A percentile compares a stretch with the other conserved stretches of the same genome.
phyloP scores from a whole-genome alignment of 306 rosid genomes.

The Pyrus pyrifolia region DNA sequence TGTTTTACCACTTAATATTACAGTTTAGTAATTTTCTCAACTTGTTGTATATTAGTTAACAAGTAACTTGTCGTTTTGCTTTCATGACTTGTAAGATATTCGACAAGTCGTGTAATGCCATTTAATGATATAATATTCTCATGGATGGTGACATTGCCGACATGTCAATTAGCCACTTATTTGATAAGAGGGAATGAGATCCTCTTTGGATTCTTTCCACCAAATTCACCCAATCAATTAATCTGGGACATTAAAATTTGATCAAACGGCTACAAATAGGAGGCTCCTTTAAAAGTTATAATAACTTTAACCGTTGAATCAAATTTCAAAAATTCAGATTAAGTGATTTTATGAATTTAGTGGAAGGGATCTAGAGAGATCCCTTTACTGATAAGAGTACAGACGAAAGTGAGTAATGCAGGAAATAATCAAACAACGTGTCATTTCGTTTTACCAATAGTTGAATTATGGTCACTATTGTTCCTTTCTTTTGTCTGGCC shows the following conservation, averaged over 20 bases:
- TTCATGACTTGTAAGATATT: background rate
- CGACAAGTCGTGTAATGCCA: background rate
- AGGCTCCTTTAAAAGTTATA: no score
- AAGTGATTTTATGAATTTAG: no score
- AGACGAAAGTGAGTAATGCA: background rate
- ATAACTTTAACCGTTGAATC: no score
- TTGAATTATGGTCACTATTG: background rate
- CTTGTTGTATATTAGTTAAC: background rate
- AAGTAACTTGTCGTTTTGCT: background rate
- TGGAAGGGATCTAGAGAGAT: no score
- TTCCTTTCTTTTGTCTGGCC: background rate
- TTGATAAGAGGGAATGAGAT: background rate
- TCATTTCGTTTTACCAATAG: background rate
- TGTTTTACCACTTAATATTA: background rate
- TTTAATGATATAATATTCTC: background rate
- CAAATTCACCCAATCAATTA: no score
- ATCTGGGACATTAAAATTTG: no score
- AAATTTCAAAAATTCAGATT: no score
- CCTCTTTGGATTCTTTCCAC: rapidly evolving
- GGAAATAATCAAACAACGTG: background rate
- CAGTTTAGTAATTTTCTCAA: no score
- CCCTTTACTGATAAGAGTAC: background rate
- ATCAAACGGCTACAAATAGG: no score
- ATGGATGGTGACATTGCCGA: background rate
- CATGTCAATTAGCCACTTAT: background rate